Evolutionary conservation across 805 yeast species (phyloP), one percentile per base, ranked within the genome.

Genomic region (Spathaspora passalidarum): DNA sequence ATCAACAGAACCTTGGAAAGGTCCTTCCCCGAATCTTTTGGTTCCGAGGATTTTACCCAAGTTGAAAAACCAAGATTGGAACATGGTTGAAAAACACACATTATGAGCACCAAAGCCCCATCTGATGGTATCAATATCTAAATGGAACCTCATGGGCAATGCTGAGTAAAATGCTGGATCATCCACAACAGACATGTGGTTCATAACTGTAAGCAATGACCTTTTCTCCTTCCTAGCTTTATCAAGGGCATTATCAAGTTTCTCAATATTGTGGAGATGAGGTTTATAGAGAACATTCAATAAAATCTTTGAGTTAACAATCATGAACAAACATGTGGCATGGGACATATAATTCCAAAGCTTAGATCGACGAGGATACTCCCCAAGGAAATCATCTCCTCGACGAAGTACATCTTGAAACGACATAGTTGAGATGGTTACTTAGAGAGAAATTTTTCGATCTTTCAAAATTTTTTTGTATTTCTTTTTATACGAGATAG

Each of bases 91-190:
- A 65, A 94, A 92, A 61, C 98, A 92, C 34, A 92, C 80, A 61
- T 94, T 91, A 42, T 84, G 80, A 9, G 99, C 99, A 0, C 96
- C 99, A 45, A 94, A 72, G 4, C 97, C 91, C 98, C 98, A 92
- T 57, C 99, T 75, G 44, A 89, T 80, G 44, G 79, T 76, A 50
- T 82, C 86, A 14, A 86, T 67, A 46, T 81, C 79, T 11, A 69
- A 63, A 54, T 80, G 86, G 54, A 78, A 79, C 32, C 80, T 73
- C 79, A 83, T 76, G 0, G 97, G 96, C 47, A 91, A 71, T 29
- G 86, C 79, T 0, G 95, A 96, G 88, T 95, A 92, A 38, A 88
- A 68, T 29, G 87, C 75, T 0, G 99, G 99, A 59, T 92, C 99
- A 61, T 92, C 99, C 19, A 89, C 86, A 25, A 78, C 86, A 2